These are phyloP conservation scores for Brassica balearica DNA, from an alignment of 441 rosid species.

Conservation along the genomic window DNA sequence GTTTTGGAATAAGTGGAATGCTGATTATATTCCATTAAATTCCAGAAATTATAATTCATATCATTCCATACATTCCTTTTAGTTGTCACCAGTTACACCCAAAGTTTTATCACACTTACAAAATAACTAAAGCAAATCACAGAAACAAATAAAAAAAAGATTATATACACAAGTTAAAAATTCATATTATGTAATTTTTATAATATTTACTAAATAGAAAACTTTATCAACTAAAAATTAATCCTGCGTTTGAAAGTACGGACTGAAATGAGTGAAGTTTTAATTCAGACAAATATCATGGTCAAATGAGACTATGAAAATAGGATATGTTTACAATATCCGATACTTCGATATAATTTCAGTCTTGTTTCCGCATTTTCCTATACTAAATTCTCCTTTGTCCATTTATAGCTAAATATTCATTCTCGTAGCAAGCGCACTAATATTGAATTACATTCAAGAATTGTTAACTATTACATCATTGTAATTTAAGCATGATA, in stretches of 20 bases:
- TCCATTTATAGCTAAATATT: conserved; percentile 7
- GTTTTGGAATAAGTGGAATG: no score
- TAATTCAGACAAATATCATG: not conserved
- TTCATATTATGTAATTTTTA: not conserved
- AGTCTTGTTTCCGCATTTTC: not conserved
- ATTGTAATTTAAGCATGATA: conserved; percentile 10
- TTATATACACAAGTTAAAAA: not conserved
- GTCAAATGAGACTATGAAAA: not conserved
- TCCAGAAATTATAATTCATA: no score
- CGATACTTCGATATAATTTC: not conserved
- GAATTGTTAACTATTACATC: conserved; percentile 18
- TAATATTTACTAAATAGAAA: not conserved
- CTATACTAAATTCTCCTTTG: not conserved
- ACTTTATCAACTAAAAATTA: not conserved
- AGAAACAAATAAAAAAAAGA: not conserved
- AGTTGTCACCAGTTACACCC: no score
- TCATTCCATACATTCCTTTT: no score
- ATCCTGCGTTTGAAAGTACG: not conserved
- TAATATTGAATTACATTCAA: conserved; percentile 29
- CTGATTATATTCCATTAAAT: no score
- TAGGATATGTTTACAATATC: not conserved
- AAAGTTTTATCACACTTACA: not conserved
- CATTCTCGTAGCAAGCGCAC: conserved; percentile 2
- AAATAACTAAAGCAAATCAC: not conserved
- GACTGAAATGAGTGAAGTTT: not conserved